Evolutionary conservation across 139 green algal species (phyloP).

Genomic region (Zygnema circumcarinatum): DNA sequence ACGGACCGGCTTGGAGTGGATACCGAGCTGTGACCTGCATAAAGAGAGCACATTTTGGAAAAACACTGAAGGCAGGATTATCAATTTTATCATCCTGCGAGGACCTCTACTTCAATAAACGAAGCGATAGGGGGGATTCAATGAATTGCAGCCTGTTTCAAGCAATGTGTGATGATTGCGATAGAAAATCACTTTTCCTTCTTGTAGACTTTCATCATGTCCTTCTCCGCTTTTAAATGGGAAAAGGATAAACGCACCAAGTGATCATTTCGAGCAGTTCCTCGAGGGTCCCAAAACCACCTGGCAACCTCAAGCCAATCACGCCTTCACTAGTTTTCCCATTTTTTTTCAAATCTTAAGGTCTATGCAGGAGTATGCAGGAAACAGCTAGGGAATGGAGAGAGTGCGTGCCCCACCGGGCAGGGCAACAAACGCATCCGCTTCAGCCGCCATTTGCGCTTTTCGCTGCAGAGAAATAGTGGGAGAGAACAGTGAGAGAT

Average conservation of each 20-base stretch:
- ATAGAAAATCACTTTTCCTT: no score
- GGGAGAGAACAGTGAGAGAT: background rate
- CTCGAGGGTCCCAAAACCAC: constrained; percentile 58
- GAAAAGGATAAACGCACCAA: constrained; percentile 23
- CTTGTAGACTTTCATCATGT: no score
- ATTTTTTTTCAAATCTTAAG: no score
- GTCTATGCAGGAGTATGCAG: no score
- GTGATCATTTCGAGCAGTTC: constrained; percentile 66
- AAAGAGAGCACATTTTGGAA: background rate
- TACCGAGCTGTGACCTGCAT: constrained; percentile 51
- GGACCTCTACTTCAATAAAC: background rate
- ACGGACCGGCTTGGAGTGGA: constrained; percentile 57
- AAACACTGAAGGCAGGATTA: background rate
- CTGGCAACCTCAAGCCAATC: background rate
- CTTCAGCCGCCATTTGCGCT: constrained; percentile 41
- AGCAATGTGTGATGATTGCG: background rate
- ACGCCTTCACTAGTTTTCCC: no score
- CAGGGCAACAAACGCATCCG: constrained; percentile 64
- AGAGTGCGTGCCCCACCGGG: constrained; percentile 36
- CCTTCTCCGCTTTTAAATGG: no score
- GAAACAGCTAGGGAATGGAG: no score
- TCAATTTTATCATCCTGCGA: background rate
- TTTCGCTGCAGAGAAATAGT: constrained; percentile 56
- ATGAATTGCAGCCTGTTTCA: background rate
- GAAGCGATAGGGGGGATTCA: background rate